Percentiles rank a stretch among this genome's conserved stretches.
These are phyloP conservation scores for Aspergillus sp. DNA, from an alignment of 2,329 filamentous ascomycete genomes.

Conservation along the genomic window DNA sequence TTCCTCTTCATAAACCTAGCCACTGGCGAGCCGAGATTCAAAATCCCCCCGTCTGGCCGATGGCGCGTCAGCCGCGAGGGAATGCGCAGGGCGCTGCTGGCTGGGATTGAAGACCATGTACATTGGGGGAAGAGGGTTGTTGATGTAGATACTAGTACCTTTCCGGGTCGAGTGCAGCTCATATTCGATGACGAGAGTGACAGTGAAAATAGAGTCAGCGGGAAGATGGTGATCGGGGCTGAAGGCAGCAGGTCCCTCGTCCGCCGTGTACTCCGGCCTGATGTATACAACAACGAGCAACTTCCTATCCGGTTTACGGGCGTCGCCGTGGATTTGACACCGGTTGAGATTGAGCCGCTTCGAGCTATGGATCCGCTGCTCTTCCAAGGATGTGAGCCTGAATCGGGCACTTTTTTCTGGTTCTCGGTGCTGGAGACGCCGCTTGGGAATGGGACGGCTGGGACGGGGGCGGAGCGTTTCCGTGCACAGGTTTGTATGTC, in stretches of 20 bases:
- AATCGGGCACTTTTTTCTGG: conserved; percentile 26
- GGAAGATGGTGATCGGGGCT: conserved; percentile 19
- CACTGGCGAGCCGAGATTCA: conserved; percentile 28
- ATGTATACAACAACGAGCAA: conserved; percentile 20
- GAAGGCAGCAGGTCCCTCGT: conserved; percentile 26
- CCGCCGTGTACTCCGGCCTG: conserved; percentile 23
- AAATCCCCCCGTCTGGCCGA: conserved; percentile 28
- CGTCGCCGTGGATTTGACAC: conserved; percentile 42
- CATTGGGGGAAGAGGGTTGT: conserved; percentile 21
- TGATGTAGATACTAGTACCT: background rate
- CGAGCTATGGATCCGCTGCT: conserved; percentile 52
- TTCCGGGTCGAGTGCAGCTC: background rate
- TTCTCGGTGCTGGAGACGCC: conserved; percentile 45
- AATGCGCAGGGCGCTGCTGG: conserved; percentile 19
- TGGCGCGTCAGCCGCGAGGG: conserved; percentile 30
- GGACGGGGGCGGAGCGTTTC: conserved; percentile 31
- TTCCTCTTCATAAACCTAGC: conserved; percentile 32
- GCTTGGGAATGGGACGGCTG: conserved; percentile 29
- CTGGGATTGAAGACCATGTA: conserved; percentile 23
- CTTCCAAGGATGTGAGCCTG: conserved; percentile 28
- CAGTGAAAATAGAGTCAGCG: conserved; percentile 3
- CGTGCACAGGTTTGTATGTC: conserved; percentile 50
- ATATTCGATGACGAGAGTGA: background rate
- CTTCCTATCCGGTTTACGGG: conserved; percentile 26
- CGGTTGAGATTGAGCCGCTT: conserved; percentile 57